Evolutionary conservation across 768 basidiomycete species (phyloP).

Genomic region (Collybiopsis luxurians): DNA sequence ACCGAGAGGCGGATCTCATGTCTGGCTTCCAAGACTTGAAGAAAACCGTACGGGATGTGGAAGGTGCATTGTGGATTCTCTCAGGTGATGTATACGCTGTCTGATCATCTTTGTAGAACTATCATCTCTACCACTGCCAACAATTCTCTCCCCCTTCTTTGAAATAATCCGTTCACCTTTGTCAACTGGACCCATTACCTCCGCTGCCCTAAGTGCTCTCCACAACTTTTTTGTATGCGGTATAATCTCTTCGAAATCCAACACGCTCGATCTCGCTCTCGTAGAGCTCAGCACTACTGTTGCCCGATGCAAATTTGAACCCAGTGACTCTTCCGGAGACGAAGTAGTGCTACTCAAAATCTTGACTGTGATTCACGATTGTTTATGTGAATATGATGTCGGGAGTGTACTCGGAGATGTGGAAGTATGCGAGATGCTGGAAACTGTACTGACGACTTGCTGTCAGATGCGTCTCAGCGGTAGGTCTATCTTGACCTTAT

Average conservation of each 20-base stretch:
- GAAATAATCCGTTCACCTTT: constrained; percentile 90
- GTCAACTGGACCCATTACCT: constrained; percentile 96
- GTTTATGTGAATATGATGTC: constrained; percentile 63
- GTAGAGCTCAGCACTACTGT: constrained; percentile 84
- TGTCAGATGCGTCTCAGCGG: constrained; percentile 97
- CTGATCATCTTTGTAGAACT: constrained; percentile 46
- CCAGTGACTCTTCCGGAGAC: constrained; percentile 95
- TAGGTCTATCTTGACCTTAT: constrained; percentile 36
- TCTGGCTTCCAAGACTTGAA: constrained; percentile 85
- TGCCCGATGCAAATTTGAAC: constrained; percentile 97
- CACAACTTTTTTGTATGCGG: constrained; percentile 85
- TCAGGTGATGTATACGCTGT: constrained; percentile 10
- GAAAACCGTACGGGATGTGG: constrained; percentile 64
- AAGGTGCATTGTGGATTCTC: constrained; percentile 40
- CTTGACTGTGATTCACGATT: constrained; percentile 84
- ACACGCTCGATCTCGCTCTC: constrained; percentile 63
- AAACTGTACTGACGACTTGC: constrained; percentile 94
- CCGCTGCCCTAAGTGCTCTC: constrained; percentile 84
- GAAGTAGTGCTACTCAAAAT: constrained; percentile 94
- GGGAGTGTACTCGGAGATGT: constrained; percentile 82
- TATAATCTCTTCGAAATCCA: constrained; percentile 58
- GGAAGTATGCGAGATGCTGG: constrained; percentile 97
- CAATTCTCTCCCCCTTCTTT: constrained; percentile 84
- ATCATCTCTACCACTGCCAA: constrained; percentile 50
- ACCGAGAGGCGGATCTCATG: constrained; percentile 84